Evolutionary conservation across 164 flowering plant genomes (phyloP).

Genomic region (Dillenia suffruticosa): DNA sequence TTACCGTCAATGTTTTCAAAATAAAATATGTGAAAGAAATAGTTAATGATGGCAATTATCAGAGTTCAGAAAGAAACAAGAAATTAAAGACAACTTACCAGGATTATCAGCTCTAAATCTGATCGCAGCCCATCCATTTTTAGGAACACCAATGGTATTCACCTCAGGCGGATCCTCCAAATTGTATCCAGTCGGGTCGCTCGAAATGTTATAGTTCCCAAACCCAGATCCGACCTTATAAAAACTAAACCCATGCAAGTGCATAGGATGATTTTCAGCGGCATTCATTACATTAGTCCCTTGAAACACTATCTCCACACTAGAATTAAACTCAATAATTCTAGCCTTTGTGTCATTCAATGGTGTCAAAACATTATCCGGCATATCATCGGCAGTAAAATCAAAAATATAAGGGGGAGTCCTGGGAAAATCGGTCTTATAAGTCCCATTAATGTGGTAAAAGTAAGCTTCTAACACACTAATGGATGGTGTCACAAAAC

Average conservation of each 20-base stretch:
- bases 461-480: conserved; percentile 23
- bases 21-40: background rate
- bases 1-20: background rate
- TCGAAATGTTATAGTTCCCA: conserved; percentile 7
- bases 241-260: conserved; percentile 16
- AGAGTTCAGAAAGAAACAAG: too few relatives aligned
- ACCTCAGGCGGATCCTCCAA: conserved; percentile 8
- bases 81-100: background rate
- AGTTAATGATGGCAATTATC: background rate
- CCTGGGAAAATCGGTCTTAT: background rate
- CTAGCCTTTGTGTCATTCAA: conserved; percentile 8
- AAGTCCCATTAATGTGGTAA: conserved; percentile 12
- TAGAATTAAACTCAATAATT: conserved; percentile 9
- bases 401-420: conserved; percentile 6
- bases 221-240: conserved; percentile 9
- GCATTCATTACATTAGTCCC: conserved; percentile 15
- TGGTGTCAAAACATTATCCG: background rate
- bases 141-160: conserved; percentile 10
- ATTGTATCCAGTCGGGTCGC: conserved; percentile 8
- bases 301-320: conserved; percentile 21
- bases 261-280: conserved; percentile 16
- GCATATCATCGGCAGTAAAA: conserved; percentile 8
- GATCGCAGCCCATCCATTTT: conserved; percentile 14
- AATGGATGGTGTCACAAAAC: conserved; percentile 9
- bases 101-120: conserved; percentile 15